Conservation (phyloP, 768 basidiomycete genomes). For the Coprinopsis marcescibilis region DNA sequence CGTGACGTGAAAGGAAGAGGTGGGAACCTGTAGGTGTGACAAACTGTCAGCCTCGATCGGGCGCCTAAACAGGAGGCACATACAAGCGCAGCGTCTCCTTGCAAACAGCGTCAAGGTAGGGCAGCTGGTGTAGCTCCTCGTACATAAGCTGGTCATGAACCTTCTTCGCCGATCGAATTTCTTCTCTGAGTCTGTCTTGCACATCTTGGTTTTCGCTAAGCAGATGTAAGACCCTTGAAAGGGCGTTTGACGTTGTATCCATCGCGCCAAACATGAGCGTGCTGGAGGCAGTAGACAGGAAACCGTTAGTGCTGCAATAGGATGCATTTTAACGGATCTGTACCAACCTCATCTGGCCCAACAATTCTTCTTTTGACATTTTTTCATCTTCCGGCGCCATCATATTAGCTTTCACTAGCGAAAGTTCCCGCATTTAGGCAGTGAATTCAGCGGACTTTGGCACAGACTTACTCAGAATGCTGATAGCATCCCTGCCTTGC, state of each 20-base stretch:
- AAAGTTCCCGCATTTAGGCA: background rate
- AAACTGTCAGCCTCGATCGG: background rate
- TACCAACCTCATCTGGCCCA: conserved; percentile 29
- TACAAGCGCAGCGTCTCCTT: conserved; percentile 35
- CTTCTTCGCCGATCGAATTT: conserved; percentile 26
- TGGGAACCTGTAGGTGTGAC: conserved; percentile 2
- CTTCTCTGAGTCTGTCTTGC: conserved; percentile 32
- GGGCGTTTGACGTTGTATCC: conserved; percentile 36
- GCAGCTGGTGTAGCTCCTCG: conserved; percentile 30
- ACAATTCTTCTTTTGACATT: conserved; percentile 32
- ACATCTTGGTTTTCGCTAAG: conserved; percentile 29
- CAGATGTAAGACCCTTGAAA: conserved; percentile 28
- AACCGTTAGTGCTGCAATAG: too few species aligned
- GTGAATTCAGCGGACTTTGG: background rate
- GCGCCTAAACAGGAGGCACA: background rate
- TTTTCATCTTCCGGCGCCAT: conserved; percentile 25
- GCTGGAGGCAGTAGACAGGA: conserved; percentile 20
- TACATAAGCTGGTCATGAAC: conserved; percentile 23
- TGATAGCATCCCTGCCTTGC: conserved; percentile 39
- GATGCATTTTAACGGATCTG: background rate
- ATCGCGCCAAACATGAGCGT: conserved; percentile 35
- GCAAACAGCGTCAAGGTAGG: conserved; percentile 36
- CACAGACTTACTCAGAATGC: conserved; percentile 33
- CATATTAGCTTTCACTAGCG: conserved; percentile 35
- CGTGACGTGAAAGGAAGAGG: background rate